Conservation (phyloP, 2,329 filamentous ascomycete species). For the Chaetomiaceae sp. region DNA sequence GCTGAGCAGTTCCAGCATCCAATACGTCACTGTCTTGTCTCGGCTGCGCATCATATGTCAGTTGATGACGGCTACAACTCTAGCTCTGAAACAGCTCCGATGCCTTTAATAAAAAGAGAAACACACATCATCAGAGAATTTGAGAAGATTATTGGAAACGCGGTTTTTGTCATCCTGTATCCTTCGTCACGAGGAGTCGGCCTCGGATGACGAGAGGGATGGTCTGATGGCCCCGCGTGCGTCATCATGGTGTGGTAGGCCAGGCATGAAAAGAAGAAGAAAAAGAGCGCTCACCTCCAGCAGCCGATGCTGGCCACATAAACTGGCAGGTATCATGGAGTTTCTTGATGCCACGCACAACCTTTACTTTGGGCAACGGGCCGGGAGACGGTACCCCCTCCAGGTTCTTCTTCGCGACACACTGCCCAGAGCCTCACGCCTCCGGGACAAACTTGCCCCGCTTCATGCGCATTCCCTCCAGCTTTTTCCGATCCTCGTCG, state of each 20-base stretch:
- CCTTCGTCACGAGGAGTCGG: constrained; percentile 28
- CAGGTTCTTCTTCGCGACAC: background rate
- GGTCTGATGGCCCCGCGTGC: constrained; percentile 39
- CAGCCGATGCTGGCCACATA: background rate
- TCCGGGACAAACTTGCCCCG: constrained; percentile 57
- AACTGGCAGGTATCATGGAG: background rate
- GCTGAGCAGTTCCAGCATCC: background rate
- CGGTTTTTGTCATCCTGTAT: constrained; percentile 50
- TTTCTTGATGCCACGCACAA: background rate
- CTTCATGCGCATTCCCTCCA: constrained; percentile 65
- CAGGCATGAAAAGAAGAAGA: background rate
- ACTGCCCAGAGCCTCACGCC: constrained; percentile 29
- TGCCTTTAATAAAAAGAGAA: background rate
- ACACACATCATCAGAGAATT: constrained; percentile 24
- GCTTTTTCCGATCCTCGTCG: constrained; percentile 69
- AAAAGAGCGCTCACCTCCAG: constrained; percentile 18
- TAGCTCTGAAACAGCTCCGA: background rate
- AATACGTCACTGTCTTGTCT: background rate
- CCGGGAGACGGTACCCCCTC: background rate
- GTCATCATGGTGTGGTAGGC: constrained; percentile 32
- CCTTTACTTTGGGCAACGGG: background rate
- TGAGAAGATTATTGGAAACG: constrained; percentile 37
- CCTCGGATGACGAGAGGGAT: constrained; percentile 20
- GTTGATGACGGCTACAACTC: background rate
- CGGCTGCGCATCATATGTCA: constrained; percentile 1